phyloP scores from a whole-genome alignment of 1,284 basidiomycete genomes.

The Mycena sp. region DNA sequence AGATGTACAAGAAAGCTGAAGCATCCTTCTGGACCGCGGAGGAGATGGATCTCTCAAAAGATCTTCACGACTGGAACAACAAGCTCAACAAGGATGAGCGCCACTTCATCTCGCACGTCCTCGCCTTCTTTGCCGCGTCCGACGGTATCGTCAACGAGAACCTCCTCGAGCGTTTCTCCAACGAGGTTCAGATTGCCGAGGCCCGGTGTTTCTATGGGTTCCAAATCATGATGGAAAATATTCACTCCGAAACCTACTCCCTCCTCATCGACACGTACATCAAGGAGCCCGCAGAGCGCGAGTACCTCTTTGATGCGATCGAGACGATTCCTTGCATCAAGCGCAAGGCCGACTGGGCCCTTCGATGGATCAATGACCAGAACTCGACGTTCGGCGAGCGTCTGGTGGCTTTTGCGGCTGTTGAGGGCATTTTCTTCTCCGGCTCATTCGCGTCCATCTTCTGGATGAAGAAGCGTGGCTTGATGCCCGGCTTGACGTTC shows the following conservation, averaged over 20 bases:
- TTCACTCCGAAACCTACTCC: slow-evolving; percentile 97
- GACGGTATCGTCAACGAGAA: slow-evolving; percentile 99
- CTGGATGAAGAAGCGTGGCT: slow-evolving; percentile 98
- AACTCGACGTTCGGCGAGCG: slow-evolving; percentile 90
- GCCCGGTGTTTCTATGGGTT: slow-evolving; percentile 99
- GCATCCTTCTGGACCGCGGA: slow-evolving; percentile 98
- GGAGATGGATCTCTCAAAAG: slow-evolving; percentile 97
- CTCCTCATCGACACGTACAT: slow-evolving; percentile 98
- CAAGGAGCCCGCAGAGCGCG: slow-evolving; percentile 86
- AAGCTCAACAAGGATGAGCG: slow-evolving; percentile 94
- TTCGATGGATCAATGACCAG: slow-evolving; percentile 92
- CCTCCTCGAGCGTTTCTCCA: slow-evolving; percentile 93
- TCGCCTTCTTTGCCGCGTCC: slow-evolving; percentile 97
- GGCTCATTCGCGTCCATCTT: slow-evolving; percentile 96
- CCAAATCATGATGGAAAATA: slow-evolving; percentile 99
- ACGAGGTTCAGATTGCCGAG: slow-evolving; percentile 94
- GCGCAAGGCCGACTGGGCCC: slow-evolving; percentile 94
- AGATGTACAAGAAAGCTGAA: slow-evolving; percentile 95
- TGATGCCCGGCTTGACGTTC: slow-evolving; percentile 98
- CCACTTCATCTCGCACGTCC: slow-evolving; percentile 95
- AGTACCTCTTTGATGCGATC: slow-evolving; percentile 93
- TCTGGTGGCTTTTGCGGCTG: slow-evolving; percentile 96
- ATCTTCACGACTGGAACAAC: slow-evolving; percentile 93
- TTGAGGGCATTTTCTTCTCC: slow-evolving; percentile 99
- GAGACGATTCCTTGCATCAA: slow-evolving; percentile 95